These are phyloP conservation scores for Umbelopsis isabellina DNA, from an alignment of 192 early-diverging fungal genomes.

Conservation along the genomic window DNA sequence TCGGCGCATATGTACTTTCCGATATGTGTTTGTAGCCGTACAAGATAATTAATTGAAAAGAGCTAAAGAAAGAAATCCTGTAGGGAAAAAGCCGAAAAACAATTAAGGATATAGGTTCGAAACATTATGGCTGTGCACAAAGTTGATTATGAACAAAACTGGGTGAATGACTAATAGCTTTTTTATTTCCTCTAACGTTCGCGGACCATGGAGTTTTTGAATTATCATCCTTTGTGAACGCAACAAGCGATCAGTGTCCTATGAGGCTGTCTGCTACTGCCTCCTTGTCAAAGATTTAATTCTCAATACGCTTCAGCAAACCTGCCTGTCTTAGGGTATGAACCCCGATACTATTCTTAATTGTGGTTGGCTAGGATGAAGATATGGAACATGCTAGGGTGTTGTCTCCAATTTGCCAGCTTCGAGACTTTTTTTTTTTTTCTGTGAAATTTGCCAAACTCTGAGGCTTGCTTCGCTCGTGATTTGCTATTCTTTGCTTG, in stretches of 20 bases:
- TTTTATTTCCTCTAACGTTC: not conserved
- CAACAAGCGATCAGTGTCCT: too few species aligned
- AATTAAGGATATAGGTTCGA: too few species aligned
- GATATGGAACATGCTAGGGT: conserved; percentile 20
- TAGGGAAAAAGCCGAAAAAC: not conserved
- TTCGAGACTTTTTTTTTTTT: not conserved
- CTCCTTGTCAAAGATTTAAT: not conserved
- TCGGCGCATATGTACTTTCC: conserved; percentile 8
- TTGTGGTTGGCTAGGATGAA: conserved; percentile 19
- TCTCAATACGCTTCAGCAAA: not conserved
- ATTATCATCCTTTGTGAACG: too few species aligned
- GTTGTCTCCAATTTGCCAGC: not conserved
- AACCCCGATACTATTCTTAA: not conserved
- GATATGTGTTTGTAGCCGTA: not conserved
- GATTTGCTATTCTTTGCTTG: conserved; percentile 1
- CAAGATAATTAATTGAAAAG: not conserved
- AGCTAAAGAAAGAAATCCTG: not conserved
- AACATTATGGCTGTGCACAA: not conserved
- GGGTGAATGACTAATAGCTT: not conserved
- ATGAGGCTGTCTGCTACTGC: too few species aligned
- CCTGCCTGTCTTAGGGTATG: too few species aligned
- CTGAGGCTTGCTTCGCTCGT: conserved; percentile 2
- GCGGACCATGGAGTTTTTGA: too few species aligned
- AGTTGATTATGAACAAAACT: conserved; percentile 12
- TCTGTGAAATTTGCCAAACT: not conserved